These are phyloP conservation scores for Fusarium protoensiforme DNA, from an alignment of 2,329 filamentous ascomycete species.

Conservation along the genomic window DNA sequence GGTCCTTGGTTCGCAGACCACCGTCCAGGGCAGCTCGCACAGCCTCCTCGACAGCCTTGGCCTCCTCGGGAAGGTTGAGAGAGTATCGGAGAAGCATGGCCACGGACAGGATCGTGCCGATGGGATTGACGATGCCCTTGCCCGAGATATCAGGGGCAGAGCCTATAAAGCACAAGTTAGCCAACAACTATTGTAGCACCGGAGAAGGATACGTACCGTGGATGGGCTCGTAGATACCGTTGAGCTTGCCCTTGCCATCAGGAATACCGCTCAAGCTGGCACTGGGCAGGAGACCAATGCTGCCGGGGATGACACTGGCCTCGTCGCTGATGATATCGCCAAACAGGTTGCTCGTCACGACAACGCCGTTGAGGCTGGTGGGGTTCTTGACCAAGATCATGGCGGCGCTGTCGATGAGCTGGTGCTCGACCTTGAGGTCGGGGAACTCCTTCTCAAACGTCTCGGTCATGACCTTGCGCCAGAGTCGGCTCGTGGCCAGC, in stretches of 20 bases:
- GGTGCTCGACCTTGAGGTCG: slow-evolving; percentile 83
- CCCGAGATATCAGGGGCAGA: slow-evolving; percentile 78
- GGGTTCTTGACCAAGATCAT: slow-evolving; percentile 99
- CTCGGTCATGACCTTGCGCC: slow-evolving; percentile 88
- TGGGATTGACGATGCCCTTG: slow-evolving; percentile 87
- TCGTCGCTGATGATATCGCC: slow-evolving; percentile 97
- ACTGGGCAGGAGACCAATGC: slow-evolving; percentile 86
- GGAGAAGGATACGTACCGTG: slow-evolving; percentile 70
- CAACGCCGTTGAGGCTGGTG: slow-evolving; percentile 84
- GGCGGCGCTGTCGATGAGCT: slow-evolving; percentile 95
- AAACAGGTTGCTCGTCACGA: slow-evolving; percentile 94
- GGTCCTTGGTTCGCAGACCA: slow-evolving; percentile 83
- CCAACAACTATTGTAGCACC: not conserved
- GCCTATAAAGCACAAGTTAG: slow-evolving; percentile 17
- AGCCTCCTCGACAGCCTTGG: slow-evolving; percentile 82
- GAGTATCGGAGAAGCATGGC: slow-evolving; percentile 98
- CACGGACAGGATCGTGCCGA: slow-evolving; percentile 90
- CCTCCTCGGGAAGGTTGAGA: slow-evolving; percentile 80
- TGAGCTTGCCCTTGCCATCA: slow-evolving; percentile 84
- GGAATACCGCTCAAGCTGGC: slow-evolving; percentile 89
- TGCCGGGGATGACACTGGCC: slow-evolving; percentile 92
- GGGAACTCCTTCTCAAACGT: slow-evolving; percentile 91
- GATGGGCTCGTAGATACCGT: slow-evolving; percentile 98
- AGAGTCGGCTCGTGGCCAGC: slow-evolving; percentile 87
- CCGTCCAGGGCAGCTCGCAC: slow-evolving; percentile 83